A percentile compares a stretch with the other conserved stretches of the same genome.
Conservation (phyloP, 2,329 filamentous ascomycete genomes). For the Epichloe festucae region DNA sequence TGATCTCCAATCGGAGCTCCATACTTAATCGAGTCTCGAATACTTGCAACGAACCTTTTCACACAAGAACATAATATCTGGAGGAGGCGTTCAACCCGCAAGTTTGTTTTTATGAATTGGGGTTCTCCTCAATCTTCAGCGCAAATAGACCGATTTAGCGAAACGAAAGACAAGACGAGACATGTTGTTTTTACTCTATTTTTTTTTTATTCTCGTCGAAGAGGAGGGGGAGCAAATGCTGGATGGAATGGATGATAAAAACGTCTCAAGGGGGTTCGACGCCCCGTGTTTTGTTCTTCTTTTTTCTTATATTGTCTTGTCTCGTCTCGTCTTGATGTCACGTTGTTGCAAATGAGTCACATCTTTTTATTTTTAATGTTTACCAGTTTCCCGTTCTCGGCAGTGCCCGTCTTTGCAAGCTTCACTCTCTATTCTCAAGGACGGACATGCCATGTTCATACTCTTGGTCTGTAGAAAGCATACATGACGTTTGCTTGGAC, state of each 20-base stretch:
- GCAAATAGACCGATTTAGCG: slow-evolving; percentile 4
- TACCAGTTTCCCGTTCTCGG: not conserved
- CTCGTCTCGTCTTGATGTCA: not conserved
- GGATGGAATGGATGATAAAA: not conserved
- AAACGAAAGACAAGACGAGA: not conserved
- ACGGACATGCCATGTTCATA: too few species aligned
- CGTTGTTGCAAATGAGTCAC: not conserved
- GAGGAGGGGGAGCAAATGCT: not conserved
- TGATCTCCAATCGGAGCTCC: not conserved
- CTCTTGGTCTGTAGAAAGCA: too few species aligned
- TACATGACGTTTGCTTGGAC: too few species aligned
- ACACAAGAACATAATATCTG: not conserved
- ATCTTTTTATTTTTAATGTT: not conserved
- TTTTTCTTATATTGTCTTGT: not conserved
- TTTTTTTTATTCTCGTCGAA: not conserved
- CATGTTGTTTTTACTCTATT: slow-evolving; percentile 1
- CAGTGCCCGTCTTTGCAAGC: not conserved
- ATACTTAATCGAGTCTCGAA: not conserved
- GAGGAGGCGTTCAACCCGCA: not conserved
- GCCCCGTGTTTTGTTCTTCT: not conserved
- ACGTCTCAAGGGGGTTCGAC: not conserved
- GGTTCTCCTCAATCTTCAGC: slow-evolving; percentile 1
- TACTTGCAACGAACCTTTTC: not conserved
- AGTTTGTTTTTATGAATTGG: not conserved
- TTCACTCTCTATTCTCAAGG: too few species aligned